Conservation (phyloP, 1,284 basidiomycete species). For the Ustilago hordei region DNA sequence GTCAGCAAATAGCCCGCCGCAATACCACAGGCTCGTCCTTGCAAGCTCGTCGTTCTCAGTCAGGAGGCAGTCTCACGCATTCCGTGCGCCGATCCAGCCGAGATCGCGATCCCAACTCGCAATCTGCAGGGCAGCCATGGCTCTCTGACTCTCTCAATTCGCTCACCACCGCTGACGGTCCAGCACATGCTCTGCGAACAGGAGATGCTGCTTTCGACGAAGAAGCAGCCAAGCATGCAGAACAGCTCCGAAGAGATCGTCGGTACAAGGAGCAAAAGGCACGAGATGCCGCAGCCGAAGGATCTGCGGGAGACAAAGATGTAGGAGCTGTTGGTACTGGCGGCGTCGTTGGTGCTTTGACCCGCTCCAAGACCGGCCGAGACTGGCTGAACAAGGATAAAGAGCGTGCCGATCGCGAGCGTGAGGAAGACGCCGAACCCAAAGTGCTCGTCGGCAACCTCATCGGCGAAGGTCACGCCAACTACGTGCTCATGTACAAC, state of each 20-base stretch:
- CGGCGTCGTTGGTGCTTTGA: slow-evolving; percentile 35
- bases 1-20: slow-evolving; percentile 41
- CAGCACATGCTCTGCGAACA: slow-evolving; percentile 52
- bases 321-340: slow-evolving; percentile 12
- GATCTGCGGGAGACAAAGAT: slow-evolving; percentile 24
- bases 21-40: slow-evolving; percentile 58
- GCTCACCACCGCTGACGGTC: slow-evolving; percentile 29
- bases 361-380: slow-evolving; percentile 42
- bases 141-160: slow-evolving; percentile 35
- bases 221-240: slow-evolving; percentile 64
- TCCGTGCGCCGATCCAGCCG: slow-evolving; percentile 38
- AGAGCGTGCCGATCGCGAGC: slow-evolving; percentile 35
- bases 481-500: slow-evolving; percentile 99
- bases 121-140: slow-evolving; percentile 32
- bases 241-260: slow-evolving; percentile 60
- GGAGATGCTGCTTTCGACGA: slow-evolving; percentile 66
- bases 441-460: slow-evolving; percentile 88
- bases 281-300: slow-evolving; percentile 39
- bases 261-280: slow-evolving; percentile 61
- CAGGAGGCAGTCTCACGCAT: slow-evolving; percentile 34
- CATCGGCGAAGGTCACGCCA: slow-evolving; percentile 95
- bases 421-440: slow-evolving; percentile 52
- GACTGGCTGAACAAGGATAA: slow-evolving; percentile 40
- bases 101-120: slow-evolving; percentile 36
- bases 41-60: slow-evolving; percentile 37